Evolutionary conservation across 2,329 filamentous ascomycete genomes (phyloP).

Genomic region (Colletotrichum gigasporum): DNA sequence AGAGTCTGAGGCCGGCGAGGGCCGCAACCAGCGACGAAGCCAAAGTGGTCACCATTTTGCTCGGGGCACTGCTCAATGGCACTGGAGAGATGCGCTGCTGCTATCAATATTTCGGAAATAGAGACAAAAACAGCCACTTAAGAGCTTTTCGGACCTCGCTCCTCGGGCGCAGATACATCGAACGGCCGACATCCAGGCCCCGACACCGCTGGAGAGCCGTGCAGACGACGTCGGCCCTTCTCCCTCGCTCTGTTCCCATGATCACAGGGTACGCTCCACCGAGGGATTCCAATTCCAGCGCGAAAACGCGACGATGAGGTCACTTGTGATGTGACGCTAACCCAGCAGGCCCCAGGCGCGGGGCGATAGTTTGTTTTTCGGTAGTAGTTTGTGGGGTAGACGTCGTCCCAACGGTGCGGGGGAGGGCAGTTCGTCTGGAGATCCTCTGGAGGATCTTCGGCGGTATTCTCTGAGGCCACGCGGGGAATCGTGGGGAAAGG

Average conservation of each 20-base stretch:
- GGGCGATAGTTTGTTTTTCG: too few species aligned
- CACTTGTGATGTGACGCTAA: neutral
- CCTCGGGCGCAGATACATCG: neutral
- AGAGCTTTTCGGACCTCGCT: neutral
- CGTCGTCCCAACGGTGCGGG: constrained; percentile 7
- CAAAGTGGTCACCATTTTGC: constrained; percentile 4
- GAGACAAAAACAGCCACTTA: neutral
- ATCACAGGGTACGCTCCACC: neutral
- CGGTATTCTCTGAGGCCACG: constrained; percentile 1
- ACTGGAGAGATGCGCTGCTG: neutral
- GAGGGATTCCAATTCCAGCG: neutral
- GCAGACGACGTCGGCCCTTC: neutral
- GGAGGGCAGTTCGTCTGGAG: neutral
- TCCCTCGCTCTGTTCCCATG: neutral
- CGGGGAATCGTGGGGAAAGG: constrained; percentile 17
- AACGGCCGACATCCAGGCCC: neutral
- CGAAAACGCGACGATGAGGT: neutral
- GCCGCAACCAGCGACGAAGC: neutral
- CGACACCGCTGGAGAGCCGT: neutral
- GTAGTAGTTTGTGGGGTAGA: neutral
- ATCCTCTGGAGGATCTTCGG: constrained; percentile 5
- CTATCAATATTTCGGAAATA: neutral
- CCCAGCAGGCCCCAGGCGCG: neutral
- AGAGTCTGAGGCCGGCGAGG: neutral
- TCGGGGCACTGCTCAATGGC: neutral